A percentile compares a stretch with the other conserved stretches of the same genome.
phyloP scores from a whole-genome alignment of 176 grass and related monocot genomes.

The Dendrocalamus sinicus region DNA sequence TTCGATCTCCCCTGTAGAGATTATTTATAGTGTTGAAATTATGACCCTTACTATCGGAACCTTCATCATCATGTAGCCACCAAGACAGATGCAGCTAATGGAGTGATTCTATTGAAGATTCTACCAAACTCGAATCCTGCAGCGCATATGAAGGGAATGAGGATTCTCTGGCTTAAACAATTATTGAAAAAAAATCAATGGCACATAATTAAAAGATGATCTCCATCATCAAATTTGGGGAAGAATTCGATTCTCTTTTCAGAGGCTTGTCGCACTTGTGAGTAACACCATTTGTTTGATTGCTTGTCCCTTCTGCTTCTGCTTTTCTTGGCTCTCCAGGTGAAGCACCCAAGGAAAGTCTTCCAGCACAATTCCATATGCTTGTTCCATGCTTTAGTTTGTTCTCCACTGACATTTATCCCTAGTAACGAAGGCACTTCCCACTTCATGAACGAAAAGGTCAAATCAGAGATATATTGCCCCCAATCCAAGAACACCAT shows the following conservation, averaged over 20 bases:
- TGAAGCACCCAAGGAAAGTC: conserved; percentile 25
- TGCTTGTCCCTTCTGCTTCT: conserved; percentile 39
- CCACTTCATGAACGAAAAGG: conserved; percentile 18
- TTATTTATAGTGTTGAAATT: conserved; percentile 20
- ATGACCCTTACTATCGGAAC: neutral
- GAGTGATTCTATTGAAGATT: conserved; percentile 31
- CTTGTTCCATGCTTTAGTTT: conserved; percentile 36
- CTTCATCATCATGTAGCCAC: conserved; percentile 30
- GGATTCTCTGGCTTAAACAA: conserved; percentile 29
- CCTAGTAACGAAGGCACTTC: conserved; percentile 39
- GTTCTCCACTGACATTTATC: conserved; percentile 58
- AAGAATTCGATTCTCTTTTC: conserved; percentile 38
- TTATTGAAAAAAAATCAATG: neutral
- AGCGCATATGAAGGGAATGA: conserved; percentile 30
- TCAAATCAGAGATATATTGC: conserved; percentile 23
- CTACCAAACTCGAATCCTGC: conserved; percentile 43
- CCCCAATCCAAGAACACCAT: conserved; percentile 23
- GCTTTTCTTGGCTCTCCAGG: conserved; percentile 39
- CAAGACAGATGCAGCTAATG: conserved; percentile 21
- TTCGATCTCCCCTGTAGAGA: neutral
- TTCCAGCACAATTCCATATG: conserved; percentile 32
- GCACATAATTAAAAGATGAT: conserved; percentile 35
- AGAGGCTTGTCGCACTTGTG: conserved; percentile 34
- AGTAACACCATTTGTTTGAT: conserved; percentile 46
- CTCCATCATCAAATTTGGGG: conserved; percentile 27